phyloP scores from a whole-genome alignment of 2,329 filamentous ascomycete genomes.

The Colletotrichum spaethianum region DNA sequence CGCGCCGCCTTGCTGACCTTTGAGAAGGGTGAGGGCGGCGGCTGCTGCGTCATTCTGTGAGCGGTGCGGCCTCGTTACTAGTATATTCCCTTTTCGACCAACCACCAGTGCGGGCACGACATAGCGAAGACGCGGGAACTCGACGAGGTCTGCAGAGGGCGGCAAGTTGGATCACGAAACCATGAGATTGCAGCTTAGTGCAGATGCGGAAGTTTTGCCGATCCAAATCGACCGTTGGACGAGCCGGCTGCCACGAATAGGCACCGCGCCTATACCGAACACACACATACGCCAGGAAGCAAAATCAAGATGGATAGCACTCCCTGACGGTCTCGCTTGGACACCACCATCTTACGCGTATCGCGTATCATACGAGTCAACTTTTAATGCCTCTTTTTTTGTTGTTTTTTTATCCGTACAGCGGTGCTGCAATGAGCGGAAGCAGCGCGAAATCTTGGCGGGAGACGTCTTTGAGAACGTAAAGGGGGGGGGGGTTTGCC shows the following conservation, averaged over 20 bases:
- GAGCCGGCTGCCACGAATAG: not conserved
- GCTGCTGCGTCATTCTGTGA: constrained; percentile 94
- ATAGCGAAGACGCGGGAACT: not conserved
- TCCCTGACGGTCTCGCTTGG: constrained; percentile 6
- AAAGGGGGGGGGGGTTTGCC: constrained; percentile 9
- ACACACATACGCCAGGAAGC: not conserved
- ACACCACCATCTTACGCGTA: constrained; percentile 1
- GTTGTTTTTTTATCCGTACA: not conserved
- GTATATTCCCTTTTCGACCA: constrained; percentile 1
- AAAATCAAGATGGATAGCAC: not conserved
- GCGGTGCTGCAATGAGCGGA: constrained; percentile 23
- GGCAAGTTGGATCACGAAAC: not conserved
- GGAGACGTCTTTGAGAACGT: constrained; percentile 20
- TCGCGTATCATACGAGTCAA: constrained; percentile 22
- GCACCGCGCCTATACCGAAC: not conserved
- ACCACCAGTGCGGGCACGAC: constrained; percentile 5
- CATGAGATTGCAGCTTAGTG: not conserved
- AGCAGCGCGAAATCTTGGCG: constrained; percentile 13
- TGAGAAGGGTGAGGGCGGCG: constrained; percentile 85
- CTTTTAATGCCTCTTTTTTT: not conserved
- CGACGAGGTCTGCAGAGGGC: not conserved
- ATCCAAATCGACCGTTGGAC: not conserved
- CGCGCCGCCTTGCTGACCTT: constrained; percentile 93
- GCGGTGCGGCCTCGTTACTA: not conserved
- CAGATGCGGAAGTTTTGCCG: not conserved